Conservation (phyloP, 2,329 filamentous ascomycete genomes). For the Diaporthe vexans region DNA sequence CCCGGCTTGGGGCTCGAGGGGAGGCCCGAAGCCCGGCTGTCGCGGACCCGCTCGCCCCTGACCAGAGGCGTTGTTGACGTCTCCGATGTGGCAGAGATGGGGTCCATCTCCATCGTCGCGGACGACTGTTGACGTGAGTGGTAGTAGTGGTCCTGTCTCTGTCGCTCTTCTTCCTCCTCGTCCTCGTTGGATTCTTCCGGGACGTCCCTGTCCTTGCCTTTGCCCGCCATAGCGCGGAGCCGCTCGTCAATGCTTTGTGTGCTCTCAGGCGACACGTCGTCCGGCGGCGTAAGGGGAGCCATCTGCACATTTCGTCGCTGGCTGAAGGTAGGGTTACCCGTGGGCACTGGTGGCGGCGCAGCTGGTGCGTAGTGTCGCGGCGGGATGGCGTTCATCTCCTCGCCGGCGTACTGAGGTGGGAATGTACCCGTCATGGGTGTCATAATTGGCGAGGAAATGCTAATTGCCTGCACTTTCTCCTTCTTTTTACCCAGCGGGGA, state of each 20-base stretch:
- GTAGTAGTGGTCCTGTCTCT: slow-evolving; percentile 38
- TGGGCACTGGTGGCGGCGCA: slow-evolving; percentile 69
- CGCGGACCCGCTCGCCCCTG: slow-evolving; percentile 18
- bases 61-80: slow-evolving; percentile 65
- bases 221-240: slow-evolving; percentile 53
- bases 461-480: slow-evolving; percentile 66
- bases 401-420: slow-evolving; percentile 62
- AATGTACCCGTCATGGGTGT: slow-evolving; percentile 74
- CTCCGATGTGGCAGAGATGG: slow-evolving; percentile 66
- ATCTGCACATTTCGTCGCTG: slow-evolving; percentile 48
- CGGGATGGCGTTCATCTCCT: slow-evolving; percentile 70
- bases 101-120: slow-evolving; percentile 59
- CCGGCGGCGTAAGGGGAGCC: slow-evolving; percentile 59
- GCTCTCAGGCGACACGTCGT: slow-evolving; percentile 61
- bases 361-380: slow-evolving; percentile 71
- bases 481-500: slow-evolving; percentile 71
- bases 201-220: slow-evolving; percentile 40
- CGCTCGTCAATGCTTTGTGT: slow-evolving; percentile 70
- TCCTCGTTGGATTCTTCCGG: slow-evolving; percentile 35
- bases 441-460: slow-evolving; percentile 76
- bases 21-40: slow-evolving; percentile 54
- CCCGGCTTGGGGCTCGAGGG: slow-evolving; percentile 65
- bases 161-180: slow-evolving; percentile 36
- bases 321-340: slow-evolving; percentile 58
- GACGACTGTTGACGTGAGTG: slow-evolving; percentile 56